Evolutionary conservation across 1,139 yeast genomes (phyloP), one percentile per base, ranked within the genome.

Genomic region (Blastobotrys persicus): DNA sequence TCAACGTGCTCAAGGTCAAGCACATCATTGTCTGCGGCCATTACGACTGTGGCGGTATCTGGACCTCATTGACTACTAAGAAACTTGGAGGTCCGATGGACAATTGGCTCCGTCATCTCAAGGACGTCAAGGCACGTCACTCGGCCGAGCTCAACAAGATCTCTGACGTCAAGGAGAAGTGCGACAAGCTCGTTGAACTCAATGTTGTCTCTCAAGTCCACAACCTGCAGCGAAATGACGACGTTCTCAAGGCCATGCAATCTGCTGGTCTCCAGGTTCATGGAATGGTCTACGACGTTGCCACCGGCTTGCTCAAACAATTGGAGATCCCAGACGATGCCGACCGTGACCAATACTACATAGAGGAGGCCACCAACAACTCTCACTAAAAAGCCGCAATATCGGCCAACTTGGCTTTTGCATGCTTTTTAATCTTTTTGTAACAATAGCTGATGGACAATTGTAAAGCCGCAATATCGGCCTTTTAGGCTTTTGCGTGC

Each of bases 11-110:
- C 56, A 85, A 87, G 64, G 95, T 94, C 33, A 78, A 77, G 58
- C 88, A 87, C 63, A 82, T 92, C 52, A 78, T 92, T 51, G 88
- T 92, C 7, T 89, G 97, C 69, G 98, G 98, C n/a, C 98, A 92
- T 72, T 87, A 95, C 32, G 96, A 89, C 69, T 92, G 98, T 74
- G 98, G 98, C 46, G 98, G 98, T 31, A 81, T 89, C 51, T 85
- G 91, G 83, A 92, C 96, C 19, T 84, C 95, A 14, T 71, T 92
- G 51, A 77, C 85, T 4, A 77, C 81, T 53, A 81, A 83, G 59
- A 78, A 79, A 55, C 76, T 87, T 44, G 87, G 88, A 31, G 91
- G 92, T 26, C 83, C 82, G 18, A 73, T 87, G 53, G 92, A 85
- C 67, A 78, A 80, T 55, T 86, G 95, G 95, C 75, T 86, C 55